A percentile compares a stretch with the other conserved stretches of the same genome.
These are phyloP conservation scores for Eucalyptus marginata DNA, from an alignment of 345 rosid genomes.

Conservation along the genomic window DNA sequence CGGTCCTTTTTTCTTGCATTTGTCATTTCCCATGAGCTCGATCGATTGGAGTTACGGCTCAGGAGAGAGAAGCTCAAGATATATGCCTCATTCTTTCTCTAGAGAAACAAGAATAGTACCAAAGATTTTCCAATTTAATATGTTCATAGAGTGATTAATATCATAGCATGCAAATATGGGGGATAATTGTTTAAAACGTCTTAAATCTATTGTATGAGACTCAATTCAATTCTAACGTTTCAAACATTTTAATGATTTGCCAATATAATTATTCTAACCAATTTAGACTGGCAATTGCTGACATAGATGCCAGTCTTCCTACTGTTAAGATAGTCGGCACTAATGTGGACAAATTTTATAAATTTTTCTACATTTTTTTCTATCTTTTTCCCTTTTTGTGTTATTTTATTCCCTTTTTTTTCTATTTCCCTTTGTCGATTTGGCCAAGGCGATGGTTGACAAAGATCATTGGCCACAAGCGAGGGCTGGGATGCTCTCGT, in stretches of 20 bases:
- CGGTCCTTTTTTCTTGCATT: background rate
- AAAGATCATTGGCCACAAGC: background rate
- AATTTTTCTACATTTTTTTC: background rate
- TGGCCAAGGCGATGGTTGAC: background rate
- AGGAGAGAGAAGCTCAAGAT: background rate
- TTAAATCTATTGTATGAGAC: rapidly evolving
- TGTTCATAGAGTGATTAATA: background rate
- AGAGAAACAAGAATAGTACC: background rate
- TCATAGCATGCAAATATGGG: background rate
- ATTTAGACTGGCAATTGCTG: rapidly evolving
- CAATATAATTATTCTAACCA: background rate
- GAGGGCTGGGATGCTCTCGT: background rate
- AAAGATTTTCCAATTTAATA: background rate
- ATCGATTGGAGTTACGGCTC: background rate
- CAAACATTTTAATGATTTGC: too few relatives aligned
- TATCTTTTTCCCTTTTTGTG: too few relatives aligned
- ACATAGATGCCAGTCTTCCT: rapidly evolving
- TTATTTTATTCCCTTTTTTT: background rate
- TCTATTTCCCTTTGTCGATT: rapidly evolving
- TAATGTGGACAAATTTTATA: background rate
- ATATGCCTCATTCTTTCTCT: background rate
- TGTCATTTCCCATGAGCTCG: background rate
- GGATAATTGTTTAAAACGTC: background rate
- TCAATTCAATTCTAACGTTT: background rate
- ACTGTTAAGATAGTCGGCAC: rapidly evolving